These are phyloP conservation scores for Pholiota conissans DNA, from an alignment of 768 basidiomycete genomes.

Conservation along the genomic window DNA sequence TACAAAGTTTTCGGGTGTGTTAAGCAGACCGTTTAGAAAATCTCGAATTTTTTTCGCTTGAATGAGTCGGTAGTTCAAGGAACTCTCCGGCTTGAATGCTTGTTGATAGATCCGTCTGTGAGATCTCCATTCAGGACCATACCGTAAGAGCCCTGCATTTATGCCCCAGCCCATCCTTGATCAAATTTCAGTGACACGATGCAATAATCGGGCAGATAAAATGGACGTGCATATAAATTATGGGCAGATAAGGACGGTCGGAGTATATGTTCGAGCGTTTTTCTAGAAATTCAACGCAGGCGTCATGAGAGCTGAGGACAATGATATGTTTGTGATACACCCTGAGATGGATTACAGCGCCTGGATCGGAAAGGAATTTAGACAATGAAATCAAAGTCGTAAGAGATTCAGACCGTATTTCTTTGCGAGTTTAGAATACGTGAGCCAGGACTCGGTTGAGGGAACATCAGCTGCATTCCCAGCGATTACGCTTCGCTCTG, in stretches of 20 bases:
- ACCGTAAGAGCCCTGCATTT: slow-evolving; percentile 26
- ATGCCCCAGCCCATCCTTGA: slow-evolving; percentile 34
- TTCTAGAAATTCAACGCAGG: slow-evolving; percentile 24
- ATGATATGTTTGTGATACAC: slow-evolving; percentile 20
- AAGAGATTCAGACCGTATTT: neutral
- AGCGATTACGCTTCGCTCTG: neutral
- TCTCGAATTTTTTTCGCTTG: slow-evolving; percentile 24
- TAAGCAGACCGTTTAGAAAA: slow-evolving; percentile 11
- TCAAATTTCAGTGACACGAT: neutral
- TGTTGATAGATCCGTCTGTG: slow-evolving; percentile 29
- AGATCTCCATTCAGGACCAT: slow-evolving; percentile 29
- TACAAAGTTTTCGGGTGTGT: slow-evolving; percentile 10
- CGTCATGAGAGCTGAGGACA: slow-evolving; percentile 23
- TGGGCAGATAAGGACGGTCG: slow-evolving; percentile 17
- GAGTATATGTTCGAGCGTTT: slow-evolving; percentile 23
- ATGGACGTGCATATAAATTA: slow-evolving; percentile 23
- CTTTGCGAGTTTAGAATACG: neutral
- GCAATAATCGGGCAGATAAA: too few relatives aligned
- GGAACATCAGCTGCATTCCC: slow-evolving; percentile 1
- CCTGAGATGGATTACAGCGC: slow-evolving; percentile 23
- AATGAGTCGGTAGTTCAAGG: too few relatives aligned
- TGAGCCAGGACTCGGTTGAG: neutral
- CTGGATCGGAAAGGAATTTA: slow-evolving; percentile 5
- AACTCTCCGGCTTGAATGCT: slow-evolving; percentile 21
- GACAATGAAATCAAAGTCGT: neutral